These are phyloP conservation scores for Jaapia argillacea DNA, from an alignment of 768 basidiomycete species.

Conservation along the genomic window DNA sequence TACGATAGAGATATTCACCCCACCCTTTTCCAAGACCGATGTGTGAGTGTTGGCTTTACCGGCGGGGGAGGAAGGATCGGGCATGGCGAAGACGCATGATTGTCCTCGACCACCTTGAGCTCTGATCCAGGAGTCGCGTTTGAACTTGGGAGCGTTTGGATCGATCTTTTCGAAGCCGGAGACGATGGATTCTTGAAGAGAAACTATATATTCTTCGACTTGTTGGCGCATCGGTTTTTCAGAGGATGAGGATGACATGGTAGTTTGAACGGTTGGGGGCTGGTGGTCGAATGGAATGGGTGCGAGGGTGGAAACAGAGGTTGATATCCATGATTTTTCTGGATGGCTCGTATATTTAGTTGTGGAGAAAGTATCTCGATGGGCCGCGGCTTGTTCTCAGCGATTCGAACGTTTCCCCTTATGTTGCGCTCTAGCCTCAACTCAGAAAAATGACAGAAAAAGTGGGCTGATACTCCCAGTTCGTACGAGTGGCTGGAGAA, in stretches of 20 bases:
- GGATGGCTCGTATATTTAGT: too few relatives aligned
- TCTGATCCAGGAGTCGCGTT: slow-evolving; percentile 74
- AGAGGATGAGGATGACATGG: background rate
- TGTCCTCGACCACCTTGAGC: slow-evolving; percentile 65
- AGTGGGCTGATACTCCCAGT: too few relatives aligned
- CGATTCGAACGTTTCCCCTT: too few relatives aligned
- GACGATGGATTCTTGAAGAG: slow-evolving; percentile 76
- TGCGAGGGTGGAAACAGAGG: too few relatives aligned
- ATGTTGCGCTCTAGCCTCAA: too few relatives aligned
- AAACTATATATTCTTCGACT: slow-evolving; percentile 66
- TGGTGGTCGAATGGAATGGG: too few relatives aligned
- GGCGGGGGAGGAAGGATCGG: slow-evolving; percentile 17
- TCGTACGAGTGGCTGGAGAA: too few relatives aligned
- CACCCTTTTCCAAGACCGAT: slow-evolving; percentile 85
- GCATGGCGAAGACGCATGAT: slow-evolving; percentile 71
- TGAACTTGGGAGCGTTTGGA: slow-evolving; percentile 57
- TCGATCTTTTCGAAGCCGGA: slow-evolving; percentile 71
- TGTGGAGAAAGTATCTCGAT: too few relatives aligned
- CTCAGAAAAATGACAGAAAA: too few relatives aligned
- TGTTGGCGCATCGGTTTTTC: slow-evolving; percentile 54
- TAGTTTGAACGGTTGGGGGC: too few relatives aligned
- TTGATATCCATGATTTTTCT: too few relatives aligned
- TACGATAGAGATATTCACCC: slow-evolving; percentile 90
- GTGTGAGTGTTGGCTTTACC: slow-evolving; percentile 11
- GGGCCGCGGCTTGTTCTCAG: too few relatives aligned